Evolutionary conservation across 2,329 filamentous ascomycete genomes (phyloP).

Genomic region (Aspergillus unguis): DNA sequence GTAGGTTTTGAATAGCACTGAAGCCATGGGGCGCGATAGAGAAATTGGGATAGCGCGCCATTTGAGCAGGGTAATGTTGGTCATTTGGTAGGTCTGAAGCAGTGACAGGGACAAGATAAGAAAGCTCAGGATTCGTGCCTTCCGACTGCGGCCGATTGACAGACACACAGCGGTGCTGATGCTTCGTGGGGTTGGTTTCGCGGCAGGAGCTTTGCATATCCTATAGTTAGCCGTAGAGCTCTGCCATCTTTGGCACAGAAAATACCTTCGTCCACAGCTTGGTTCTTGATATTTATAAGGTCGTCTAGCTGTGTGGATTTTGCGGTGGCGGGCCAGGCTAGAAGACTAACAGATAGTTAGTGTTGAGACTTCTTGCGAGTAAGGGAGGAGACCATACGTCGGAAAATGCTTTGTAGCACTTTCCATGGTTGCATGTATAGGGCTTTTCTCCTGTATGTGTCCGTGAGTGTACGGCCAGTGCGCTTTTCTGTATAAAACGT

Average conservation of each 20-base stretch:
- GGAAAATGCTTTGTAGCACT: conserved; percentile 44
- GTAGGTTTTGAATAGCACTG: conserved; percentile 33
- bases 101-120: conserved; percentile 33
- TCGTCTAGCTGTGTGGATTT: conserved; percentile 40
- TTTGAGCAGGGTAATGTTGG: conserved; percentile 37
- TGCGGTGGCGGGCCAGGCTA: conserved; percentile 40
- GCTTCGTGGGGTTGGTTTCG: conserved; percentile 42
- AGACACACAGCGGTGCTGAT: conserved; percentile 38
- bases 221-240: background rate
- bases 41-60: conserved; percentile 33
- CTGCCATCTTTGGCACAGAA: background rate
- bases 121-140: conserved; percentile 36
- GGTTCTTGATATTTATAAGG: conserved; percentile 42
- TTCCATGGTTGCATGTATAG: conserved; percentile 42
- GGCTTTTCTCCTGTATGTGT: conserved; percentile 47
- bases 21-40: conserved; percentile 36
- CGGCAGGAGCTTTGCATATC: conserved; percentile 34
- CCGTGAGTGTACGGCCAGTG: conserved; percentile 44
- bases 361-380: background rate
- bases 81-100: conserved; percentile 31
- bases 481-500: conserved; percentile 49
- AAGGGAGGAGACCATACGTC: conserved; percentile 33
- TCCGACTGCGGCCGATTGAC: conserved; percentile 35
- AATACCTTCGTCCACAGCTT: conserved; percentile 38
- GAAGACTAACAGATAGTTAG: conserved; percentile 32